Percentiles rank a stretch among this genome's conserved stretches.
Evolutionary conservation across 768 basidiomycete genomes (phyloP).

Genomic region (Amanita pallidorosea): DNA sequence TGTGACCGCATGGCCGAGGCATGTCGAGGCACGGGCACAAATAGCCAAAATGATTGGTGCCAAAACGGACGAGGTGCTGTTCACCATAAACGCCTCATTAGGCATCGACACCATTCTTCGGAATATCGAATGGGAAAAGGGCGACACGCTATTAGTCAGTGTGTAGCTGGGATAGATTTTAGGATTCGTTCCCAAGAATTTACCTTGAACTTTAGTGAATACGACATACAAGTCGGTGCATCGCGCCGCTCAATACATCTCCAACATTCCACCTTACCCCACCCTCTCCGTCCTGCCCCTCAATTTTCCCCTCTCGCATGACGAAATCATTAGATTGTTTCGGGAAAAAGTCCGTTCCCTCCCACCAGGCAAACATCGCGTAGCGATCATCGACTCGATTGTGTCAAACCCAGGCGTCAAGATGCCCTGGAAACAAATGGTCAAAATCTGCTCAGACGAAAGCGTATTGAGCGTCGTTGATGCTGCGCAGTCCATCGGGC

Average conservation of each 20-base stretch:
- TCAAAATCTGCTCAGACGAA: slow-evolving; percentile 51
- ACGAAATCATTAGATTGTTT: slow-evolving; percentile 42
- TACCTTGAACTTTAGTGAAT: slow-evolving; percentile 16
- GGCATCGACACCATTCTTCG: slow-evolving; percentile 57
- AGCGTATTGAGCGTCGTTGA: slow-evolving; percentile 58
- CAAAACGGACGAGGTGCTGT: slow-evolving; percentile 43
- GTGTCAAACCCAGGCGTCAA: slow-evolving; percentile 46
- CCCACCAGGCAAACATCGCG: slow-evolving; percentile 29
- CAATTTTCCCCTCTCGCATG: slow-evolving; percentile 45
- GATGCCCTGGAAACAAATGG: slow-evolving; percentile 66
- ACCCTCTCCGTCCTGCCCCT: slow-evolving; percentile 36
- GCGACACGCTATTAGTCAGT: slow-evolving; percentile 60
- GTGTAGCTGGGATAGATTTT: slow-evolving; percentile 13
- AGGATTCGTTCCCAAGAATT: background rate
- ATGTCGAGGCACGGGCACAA: slow-evolving; percentile 29
- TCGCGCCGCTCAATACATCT: slow-evolving; percentile 39
- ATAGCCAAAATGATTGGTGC: slow-evolving; percentile 44
- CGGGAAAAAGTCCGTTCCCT: slow-evolving; percentile 24
- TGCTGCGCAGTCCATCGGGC: slow-evolving; percentile 72
- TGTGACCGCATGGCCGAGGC: slow-evolving; percentile 20
- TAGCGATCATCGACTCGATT: slow-evolving; percentile 58
- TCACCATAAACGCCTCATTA: slow-evolving; percentile 51
- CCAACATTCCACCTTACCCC: slow-evolving; percentile 46
- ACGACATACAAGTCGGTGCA: slow-evolving; percentile 43
- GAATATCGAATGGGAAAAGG: slow-evolving; percentile 58